A percentile compares a stretch with the other conserved stretches of the same genome.
Evolutionary conservation across 1,284 basidiomycete genomes (phyloP).

Genomic region (Heterobasidion irregulare): DNA sequence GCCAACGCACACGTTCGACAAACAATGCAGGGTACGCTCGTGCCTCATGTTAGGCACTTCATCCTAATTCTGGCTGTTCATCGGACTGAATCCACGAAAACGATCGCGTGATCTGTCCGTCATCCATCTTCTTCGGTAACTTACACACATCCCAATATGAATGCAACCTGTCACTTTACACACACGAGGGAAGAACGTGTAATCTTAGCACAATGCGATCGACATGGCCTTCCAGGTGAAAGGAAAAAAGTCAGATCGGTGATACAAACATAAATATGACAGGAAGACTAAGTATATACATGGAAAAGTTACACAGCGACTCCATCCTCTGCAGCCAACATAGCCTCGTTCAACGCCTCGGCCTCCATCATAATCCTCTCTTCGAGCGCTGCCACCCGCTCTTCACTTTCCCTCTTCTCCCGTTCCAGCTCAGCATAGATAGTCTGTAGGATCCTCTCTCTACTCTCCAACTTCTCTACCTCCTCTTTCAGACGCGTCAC

Average conservation of each 20-base stretch:
- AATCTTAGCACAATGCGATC: background rate
- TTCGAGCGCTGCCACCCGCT: slow-evolving; percentile 55
- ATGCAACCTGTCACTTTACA: too few relatives aligned
- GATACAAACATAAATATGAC: too few relatives aligned
- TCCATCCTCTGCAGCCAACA: slow-evolving; percentile 44
- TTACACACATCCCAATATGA: too few relatives aligned
- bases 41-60: too few relatives aligned
- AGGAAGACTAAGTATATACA: background rate
- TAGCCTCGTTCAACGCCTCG: slow-evolving; percentile 73
- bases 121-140: background rate
- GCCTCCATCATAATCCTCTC: slow-evolving; percentile 77
- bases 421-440: slow-evolving; percentile 77
- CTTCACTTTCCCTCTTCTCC: slow-evolving; percentile 61
- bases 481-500: slow-evolving; percentile 75
- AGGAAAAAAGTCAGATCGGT: too few relatives aligned
- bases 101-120: background rate
- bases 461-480: slow-evolving; percentile 68
- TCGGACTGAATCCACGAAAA: too few relatives aligned
- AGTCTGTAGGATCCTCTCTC: slow-evolving; percentile 72
- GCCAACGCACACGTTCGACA: background rate
- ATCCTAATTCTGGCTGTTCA: too few relatives aligned
- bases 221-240: too few relatives aligned
- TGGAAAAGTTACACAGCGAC: slow-evolving; percentile 1
- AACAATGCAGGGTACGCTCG: background rate
- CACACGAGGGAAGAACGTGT: background rate